Conservation (phyloP, 495 filamentous ascomycete genomes). For the Neurospora africana region DNA sequence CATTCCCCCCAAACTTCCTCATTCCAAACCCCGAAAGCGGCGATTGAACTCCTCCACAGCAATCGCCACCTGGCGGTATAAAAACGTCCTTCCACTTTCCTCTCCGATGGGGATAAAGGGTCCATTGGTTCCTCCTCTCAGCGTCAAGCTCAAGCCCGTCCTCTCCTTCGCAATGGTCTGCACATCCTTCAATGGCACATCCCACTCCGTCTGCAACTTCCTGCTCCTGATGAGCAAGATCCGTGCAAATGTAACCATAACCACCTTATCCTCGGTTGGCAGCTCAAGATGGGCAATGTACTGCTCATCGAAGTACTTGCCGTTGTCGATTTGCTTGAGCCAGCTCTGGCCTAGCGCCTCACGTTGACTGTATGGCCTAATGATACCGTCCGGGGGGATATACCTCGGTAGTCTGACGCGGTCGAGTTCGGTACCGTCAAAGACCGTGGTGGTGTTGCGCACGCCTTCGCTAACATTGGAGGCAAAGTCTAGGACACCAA, state of each 20-base stretch:
- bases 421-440: constrained; percentile 87
- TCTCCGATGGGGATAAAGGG: constrained; percentile 91
- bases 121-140: constrained; percentile 84
- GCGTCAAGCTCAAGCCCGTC: constrained; percentile 78
- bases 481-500: constrained; percentile 92
- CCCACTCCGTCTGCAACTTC: constrained; percentile 82
- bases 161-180: constrained; percentile 95
- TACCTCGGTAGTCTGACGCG: constrained; percentile 86
- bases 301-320: constrained; percentile 92
- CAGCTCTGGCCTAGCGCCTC: constrained; percentile 96
- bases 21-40: constrained; percentile 37
- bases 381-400: constrained; percentile 83
- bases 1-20: neutral
- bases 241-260: constrained; percentile 85
- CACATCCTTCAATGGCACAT: constrained; percentile 87
- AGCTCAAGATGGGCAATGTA: constrained; percentile 96
- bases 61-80: constrained; percentile 54
- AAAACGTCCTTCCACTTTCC: constrained; percentile 77
- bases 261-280: constrained; percentile 77
- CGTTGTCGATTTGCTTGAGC: constrained; percentile 95
- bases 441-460: constrained; percentile 96
- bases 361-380: constrained; percentile 89
- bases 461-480: constrained; percentile 95
- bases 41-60: constrained; percentile 51
- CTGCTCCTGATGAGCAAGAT: constrained; percentile 86